Percentiles rank a stretch among this genome's conserved stretches.
Conservation (phyloP, 1,284 basidiomycete genomes). For the Sanghuangporus sanghuang region DNA sequence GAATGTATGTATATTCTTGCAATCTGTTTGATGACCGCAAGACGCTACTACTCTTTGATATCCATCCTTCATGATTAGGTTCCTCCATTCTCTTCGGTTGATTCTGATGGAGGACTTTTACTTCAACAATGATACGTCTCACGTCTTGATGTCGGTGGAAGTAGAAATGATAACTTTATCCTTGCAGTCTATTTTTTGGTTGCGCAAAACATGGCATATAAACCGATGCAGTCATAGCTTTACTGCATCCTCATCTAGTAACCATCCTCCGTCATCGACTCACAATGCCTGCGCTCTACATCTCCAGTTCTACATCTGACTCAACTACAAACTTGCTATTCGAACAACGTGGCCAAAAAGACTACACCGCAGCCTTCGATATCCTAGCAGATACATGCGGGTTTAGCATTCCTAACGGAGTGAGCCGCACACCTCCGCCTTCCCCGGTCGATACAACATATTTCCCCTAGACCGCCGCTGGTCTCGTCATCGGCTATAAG, state of each 20-base stretch:
- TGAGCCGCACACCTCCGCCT: not conserved
- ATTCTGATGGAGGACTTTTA: too few species aligned
- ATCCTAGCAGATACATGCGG: not conserved
- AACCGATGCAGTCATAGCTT: not conserved
- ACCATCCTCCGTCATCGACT: not conserved
- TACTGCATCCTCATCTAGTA: not conserved
- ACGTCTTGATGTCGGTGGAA: too few species aligned
- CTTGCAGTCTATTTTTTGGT: too few species aligned
- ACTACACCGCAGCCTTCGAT: constrained; percentile 3
- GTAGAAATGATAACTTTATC: too few species aligned
- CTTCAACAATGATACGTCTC: too few species aligned
- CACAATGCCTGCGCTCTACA: not conserved
- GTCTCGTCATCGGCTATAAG: not conserved
- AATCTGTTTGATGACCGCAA: too few species aligned
- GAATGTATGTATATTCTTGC: too few species aligned
- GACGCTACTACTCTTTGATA: too few species aligned
- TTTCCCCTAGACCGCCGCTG: not conserved
- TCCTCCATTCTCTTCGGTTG: too few species aligned
- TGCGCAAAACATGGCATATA: too few species aligned
- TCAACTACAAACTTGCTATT: not conserved
- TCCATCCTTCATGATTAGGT: too few species aligned
- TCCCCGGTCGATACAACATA: not conserved
- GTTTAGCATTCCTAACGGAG: not conserved
- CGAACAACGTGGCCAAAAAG: not conserved
- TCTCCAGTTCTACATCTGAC: not conserved